Base-by-base conservation (phyloP, 139 green algal species). In the Micromonas commoda region DNA sequence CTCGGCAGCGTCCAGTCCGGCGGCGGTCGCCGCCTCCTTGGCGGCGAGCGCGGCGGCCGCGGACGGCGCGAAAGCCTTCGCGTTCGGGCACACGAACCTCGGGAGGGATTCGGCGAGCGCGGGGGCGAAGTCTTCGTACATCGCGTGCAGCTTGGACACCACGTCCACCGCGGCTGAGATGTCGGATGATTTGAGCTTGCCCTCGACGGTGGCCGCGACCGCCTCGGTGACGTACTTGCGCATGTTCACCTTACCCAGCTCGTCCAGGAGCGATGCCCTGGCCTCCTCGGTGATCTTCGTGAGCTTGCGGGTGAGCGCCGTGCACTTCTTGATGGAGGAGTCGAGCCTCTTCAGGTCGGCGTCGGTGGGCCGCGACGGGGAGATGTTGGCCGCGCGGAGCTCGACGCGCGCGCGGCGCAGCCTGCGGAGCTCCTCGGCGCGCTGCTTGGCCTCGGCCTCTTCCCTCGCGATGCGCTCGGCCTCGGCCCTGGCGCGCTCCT, bases 191-290 rank as follows among this genome's bases (percentile, higher is more conserved):
- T 91, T 94, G 13, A 96, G 77, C n/a, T 87, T 90, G 4, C 89
- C 90, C 72, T 98, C 94, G 9, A 80, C 78, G 21, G 98, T 79
- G 0, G 94, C 93, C 2, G 83, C 74, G 13, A 94, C 93, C 13
- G 89, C 91, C 78, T 98, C 94, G 32, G 78, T 94, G 28, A 98
- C 90, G 73, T 98, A 98, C 87, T 97, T 96, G 81, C 69, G 87
- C 77, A 94, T 88, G 82, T 97, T 97, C 16, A 89, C 85, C n/a
- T 88, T 89, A 0, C 38, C 16, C 6, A 94, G 86, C 34, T 97
- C 93, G 21, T 89, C 82, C 31, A 92, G 77, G n/a, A 97, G 51
- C 2, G 75, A 52, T 3, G 75, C 54, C 24, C 74, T 75, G n/a
- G 81, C 86, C 31, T 95, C 91, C 34, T 92, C 87, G 1, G 72